phyloP scores from a whole-genome alignment of 805 yeast species.

The Candida sakaeoensis region DNA sequence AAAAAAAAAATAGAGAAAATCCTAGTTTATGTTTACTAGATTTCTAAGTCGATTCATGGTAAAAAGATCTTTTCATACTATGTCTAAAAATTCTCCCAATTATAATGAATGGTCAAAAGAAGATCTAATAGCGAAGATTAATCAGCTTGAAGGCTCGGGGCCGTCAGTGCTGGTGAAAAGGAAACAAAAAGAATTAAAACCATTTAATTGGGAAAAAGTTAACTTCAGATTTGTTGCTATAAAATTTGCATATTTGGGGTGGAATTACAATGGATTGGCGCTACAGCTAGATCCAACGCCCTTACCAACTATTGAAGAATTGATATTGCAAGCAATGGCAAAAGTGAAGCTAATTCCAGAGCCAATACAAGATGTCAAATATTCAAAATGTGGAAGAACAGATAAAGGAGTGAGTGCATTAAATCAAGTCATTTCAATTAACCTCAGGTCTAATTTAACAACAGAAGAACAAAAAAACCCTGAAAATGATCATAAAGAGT shows the following conservation, averaged over 20 bases:
- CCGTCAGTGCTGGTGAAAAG: background rate
- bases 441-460: conserved; percentile 65
- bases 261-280: conserved; percentile 92
- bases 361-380: conserved; percentile 57
- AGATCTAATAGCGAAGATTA: conserved; percentile 55
- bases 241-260: conserved; percentile 84
- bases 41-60: conserved; percentile 5
- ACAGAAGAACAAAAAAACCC: conserved; percentile 59
- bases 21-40: conserved; percentile 3
- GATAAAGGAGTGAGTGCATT: conserved; percentile 97
- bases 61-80: conserved; percentile 8
- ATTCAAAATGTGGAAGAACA: conserved; percentile 92
- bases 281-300: conserved; percentile 72
- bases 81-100: conserved; percentile 15
- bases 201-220: conserved; percentile 65
- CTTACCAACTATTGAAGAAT: conserved; percentile 82
- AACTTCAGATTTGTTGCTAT: conserved; percentile 70
- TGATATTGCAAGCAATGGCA: conserved; percentile 65
- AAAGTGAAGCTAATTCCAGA: conserved; percentile 63
- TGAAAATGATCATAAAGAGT: conserved; percentile 58
- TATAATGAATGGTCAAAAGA: conserved; percentile 64
- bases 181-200: conserved; percentile 28
- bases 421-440: conserved; percentile 85
- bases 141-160: conserved; percentile 47
- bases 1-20: too few species aligned